phyloP scores from a whole-genome alignment of 495 filamentous ascomycete species.

The Tuber indicum region DNA sequence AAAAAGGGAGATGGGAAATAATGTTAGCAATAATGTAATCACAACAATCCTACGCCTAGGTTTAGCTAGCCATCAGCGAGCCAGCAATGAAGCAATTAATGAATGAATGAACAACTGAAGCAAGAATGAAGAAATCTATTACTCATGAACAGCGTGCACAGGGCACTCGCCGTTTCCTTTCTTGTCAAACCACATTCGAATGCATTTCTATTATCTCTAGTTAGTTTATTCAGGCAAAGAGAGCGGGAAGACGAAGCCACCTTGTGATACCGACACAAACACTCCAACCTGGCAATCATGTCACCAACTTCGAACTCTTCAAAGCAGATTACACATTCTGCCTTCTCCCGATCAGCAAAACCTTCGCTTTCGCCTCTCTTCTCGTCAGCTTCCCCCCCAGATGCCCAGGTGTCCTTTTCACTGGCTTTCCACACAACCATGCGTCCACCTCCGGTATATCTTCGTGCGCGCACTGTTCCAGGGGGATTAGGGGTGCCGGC shows the following conservation, averaged over 20 bases:
- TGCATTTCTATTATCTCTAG: conserved; percentile 38
- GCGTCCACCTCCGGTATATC: conserved; percentile 40
- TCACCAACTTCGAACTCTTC: conserved; percentile 89
- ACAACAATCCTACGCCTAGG: neutral
- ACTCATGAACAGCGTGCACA: conserved; percentile 48
- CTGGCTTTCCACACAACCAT: conserved; percentile 73
- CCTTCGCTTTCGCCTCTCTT: conserved; percentile 8
- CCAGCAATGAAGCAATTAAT: neutral
- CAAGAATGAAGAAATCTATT: conserved; percentile 10
- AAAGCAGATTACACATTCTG: conserved; percentile 91
- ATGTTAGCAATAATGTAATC: neutral
- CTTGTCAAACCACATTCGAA: conserved; percentile 50
- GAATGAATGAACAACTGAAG: neutral
- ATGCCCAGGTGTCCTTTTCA: conserved; percentile 63
- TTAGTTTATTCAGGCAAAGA: conserved; percentile 14
- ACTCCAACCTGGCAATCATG: conserved; percentile 77
- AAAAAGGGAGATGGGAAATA: neutral
- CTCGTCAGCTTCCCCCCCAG: conserved; percentile 8
- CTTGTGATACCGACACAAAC: conserved; percentile 86
- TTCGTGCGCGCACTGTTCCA: conserved; percentile 8
- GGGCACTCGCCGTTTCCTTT: conserved; percentile 51
- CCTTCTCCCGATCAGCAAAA: conserved; percentile 26
- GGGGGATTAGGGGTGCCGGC: neutral
- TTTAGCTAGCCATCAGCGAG: neutral
- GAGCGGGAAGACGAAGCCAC: conserved; percentile 30